Evolutionary conservation across 345 rosid genomes (phyloP), one percentile per base, ranked within the genome.

Genomic region (Dovyalis caffra): DNA sequence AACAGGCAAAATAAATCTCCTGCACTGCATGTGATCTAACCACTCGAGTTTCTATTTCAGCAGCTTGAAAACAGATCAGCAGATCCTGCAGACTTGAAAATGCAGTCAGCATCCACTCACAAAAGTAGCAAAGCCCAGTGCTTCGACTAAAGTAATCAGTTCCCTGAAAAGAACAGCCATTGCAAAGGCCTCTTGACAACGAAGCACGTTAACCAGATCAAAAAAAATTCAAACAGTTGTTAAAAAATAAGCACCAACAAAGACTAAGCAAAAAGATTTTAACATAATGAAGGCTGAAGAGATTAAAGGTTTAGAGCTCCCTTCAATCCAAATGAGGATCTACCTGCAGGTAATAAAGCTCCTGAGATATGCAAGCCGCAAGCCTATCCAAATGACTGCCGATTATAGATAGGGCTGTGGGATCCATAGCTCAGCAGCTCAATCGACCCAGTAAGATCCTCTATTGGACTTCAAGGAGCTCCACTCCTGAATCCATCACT

Each of bases 381-480:
- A 64, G 72, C 89, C 97, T 78, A 85, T 87, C 91, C 83, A 23
- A 32, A n/a, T 28, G 0, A 16, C n/a, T 0, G 8, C 21, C 6
- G 0, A 7, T 3, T 1, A 26, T 40, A 73, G 81, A 79, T 87
- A 88, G 88, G 86, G 78, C 83, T 90, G 79, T 85, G 97, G 95
- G 85, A 90, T 91, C 86, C 97, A 91, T 91, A 91, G 87, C 93
- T 86, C 77, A 85, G 95, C 93, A 93, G 98, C 97, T 88, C 81
- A 43, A 78, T 85, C 75, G 37, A 83, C 93, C 90, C 85, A 21
- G 86, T 80, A 72, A 64, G 82, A 75, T 32, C 93, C 93, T 88
- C 88, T 83, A 77, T 93, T 93, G 95, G 92, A 93, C 92, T 87
- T 86, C 64, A 91, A 88, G 91, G 91, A 93, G 97, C 98, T 93